phyloP scores from a whole-genome alignment of 768 basidiomycete genomes.

The Thelephora aurantiotincta region DNA sequence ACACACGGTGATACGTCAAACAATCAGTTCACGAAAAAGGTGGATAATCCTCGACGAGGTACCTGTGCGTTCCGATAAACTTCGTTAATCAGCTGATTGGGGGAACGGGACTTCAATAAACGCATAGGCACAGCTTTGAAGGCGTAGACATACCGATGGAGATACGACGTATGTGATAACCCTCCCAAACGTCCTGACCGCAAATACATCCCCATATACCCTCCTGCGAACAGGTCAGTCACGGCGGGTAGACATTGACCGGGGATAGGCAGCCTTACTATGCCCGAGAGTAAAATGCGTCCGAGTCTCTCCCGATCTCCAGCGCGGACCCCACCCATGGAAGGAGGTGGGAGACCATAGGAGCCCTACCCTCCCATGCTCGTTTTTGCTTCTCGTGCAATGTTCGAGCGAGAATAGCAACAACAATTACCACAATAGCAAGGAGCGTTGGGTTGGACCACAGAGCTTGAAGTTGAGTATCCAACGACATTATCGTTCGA shows the following conservation, averaged over 20 bases:
- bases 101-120: not conserved
- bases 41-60: not conserved
- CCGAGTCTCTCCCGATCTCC: not conserved
- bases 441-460: no score
- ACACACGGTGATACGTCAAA: not conserved
- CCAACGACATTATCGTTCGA: no score
- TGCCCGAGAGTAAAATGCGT: not conserved
- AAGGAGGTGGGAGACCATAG: not conserved
- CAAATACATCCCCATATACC: not conserved
- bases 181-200: no score
- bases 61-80: not conserved
- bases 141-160: no score
- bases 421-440: no score
- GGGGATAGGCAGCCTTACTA: not conserved
- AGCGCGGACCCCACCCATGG: not conserved
- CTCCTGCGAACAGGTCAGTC: not conserved
- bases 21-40: not conserved
- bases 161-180: no score
- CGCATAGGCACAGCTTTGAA: not conserved
- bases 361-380: no score
- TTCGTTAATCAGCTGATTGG: not conserved
- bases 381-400: no score
- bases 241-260: not conserved
- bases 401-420: no score
- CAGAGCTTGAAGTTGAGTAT: no score